Evolutionary conservation across 2,329 filamentous ascomycete genomes (phyloP).

Genomic region (Alternaria conjuncta): DNA sequence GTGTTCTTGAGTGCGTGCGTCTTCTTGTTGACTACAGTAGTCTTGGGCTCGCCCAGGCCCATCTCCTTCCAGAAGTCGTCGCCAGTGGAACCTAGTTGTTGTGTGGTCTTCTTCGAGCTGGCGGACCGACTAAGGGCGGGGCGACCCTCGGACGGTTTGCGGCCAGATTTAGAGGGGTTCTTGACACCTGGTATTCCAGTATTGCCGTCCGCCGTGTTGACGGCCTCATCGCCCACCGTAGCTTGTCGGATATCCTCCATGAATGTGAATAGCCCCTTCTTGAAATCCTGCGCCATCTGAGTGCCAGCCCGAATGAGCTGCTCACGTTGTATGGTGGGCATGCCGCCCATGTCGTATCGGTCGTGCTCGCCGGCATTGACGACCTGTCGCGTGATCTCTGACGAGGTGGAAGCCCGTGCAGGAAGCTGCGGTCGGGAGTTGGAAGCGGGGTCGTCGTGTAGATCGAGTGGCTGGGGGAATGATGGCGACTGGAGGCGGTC

Average conservation of each 20-base stretch:
- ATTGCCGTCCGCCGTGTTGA: conserved; percentile 49
- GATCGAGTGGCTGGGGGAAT: conserved; percentile 49
- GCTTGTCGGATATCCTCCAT: conserved; percentile 94
- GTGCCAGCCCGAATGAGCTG: conserved; percentile 59
- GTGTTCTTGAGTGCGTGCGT: conserved; percentile 47
- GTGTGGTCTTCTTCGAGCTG: conserved; percentile 40
- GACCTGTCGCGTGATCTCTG: conserved; percentile 38
- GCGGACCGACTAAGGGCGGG: conserved; percentile 39
- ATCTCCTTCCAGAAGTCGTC: conserved; percentile 54
- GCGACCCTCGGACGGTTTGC: conserved; percentile 39
- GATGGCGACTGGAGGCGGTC: conserved; percentile 47
- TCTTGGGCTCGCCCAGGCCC: conserved; percentile 49
- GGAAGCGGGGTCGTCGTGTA: conserved; percentile 33
- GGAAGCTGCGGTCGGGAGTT: conserved; percentile 19
- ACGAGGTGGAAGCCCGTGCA: conserved; percentile 38
- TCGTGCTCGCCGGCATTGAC: conserved; percentile 34
- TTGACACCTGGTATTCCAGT: conserved; percentile 38
- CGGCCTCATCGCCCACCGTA: conserved; percentile 91
- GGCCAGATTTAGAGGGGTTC: conserved; percentile 33
- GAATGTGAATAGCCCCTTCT: conserved; percentile 89
- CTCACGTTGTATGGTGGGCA: conserved; percentile 45
- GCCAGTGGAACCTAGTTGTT: conserved; percentile 45
- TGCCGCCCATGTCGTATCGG: conserved; percentile 38
- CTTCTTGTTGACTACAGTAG: conserved; percentile 44
- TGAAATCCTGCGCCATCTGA: conserved; percentile 88